Evolutionary conservation across 495 filamentous ascomycete genomes (phyloP).

Genomic region (Penicillium paradoxum): DNA sequence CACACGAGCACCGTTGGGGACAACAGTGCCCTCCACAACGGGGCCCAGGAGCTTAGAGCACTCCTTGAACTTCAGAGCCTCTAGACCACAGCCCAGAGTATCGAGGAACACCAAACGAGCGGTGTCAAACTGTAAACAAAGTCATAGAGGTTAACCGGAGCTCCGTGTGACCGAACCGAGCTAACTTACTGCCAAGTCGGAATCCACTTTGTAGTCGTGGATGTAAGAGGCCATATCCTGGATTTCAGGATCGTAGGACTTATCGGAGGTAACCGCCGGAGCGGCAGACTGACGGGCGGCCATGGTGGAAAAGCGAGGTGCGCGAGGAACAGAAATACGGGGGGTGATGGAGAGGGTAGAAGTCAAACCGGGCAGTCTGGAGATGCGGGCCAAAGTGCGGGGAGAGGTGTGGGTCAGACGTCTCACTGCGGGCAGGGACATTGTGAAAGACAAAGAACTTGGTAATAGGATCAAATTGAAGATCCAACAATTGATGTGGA

Average conservation of each 20-base stretch:
- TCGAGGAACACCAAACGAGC: slow-evolving; percentile 87
- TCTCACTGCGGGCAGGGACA: slow-evolving; percentile 38
- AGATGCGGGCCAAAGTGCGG: slow-evolving; percentile 47
- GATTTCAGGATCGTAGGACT: slow-evolving; percentile 84
- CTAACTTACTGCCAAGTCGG: slow-evolving; percentile 78
- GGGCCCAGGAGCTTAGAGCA: slow-evolving; percentile 95
- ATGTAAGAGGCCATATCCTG: slow-evolving; percentile 92
- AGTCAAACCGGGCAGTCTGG: slow-evolving; percentile 29
- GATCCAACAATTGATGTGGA: slow-evolving; percentile 1
- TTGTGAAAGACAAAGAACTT: slow-evolving; percentile 14
- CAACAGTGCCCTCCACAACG: slow-evolving; percentile 81
- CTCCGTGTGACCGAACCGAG: not conserved
- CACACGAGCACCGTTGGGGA: slow-evolving; percentile 89
- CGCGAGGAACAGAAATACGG: slow-evolving; percentile 17
- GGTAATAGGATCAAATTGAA: slow-evolving; percentile 11
- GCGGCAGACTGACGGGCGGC: slow-evolving; percentile 39
- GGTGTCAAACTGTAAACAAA: slow-evolving; percentile 70
- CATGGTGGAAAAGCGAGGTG: slow-evolving; percentile 47
- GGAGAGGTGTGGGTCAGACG: slow-evolving; percentile 46
- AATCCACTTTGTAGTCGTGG: slow-evolving; percentile 84
- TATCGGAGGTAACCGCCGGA: slow-evolving; percentile 31
- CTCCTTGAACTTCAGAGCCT: slow-evolving; percentile 92
- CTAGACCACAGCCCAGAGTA: slow-evolving; percentile 92
- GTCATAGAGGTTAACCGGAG: not conserved
- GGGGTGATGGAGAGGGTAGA: slow-evolving; percentile 20